Conservation (phyloP, 176 grass and related monocot genomes). For the Puccinellia tenuiflora region DNA sequence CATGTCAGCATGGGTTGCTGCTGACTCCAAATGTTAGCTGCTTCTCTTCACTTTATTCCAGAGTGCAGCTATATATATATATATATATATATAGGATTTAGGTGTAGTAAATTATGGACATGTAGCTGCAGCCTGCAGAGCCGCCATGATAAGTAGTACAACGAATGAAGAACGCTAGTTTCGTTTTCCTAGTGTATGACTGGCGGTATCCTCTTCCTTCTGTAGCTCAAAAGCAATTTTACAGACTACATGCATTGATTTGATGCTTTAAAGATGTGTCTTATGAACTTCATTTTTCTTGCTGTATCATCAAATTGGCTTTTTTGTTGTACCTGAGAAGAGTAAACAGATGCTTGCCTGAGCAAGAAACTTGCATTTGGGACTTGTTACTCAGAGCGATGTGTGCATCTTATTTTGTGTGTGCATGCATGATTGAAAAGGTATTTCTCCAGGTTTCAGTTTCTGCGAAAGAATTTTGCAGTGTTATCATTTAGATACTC, state of each 20-base stretch:
- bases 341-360: too few relatives aligned
- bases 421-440: not conserved
- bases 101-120: too few relatives aligned
- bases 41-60: not conserved
- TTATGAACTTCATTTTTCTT: not conserved
- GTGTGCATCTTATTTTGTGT: not conserved
- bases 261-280: not conserved
- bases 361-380: not conserved
- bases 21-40: not conserved
- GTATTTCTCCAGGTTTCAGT: too few relatives aligned
- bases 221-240: not conserved
- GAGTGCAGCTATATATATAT: not conserved
- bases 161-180: too few relatives aligned
- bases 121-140: too few relatives aligned
- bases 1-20: conserved; percentile 37
- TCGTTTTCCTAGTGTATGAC: too few relatives aligned
- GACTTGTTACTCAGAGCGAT: not conserved
- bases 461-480: too few relatives aligned
- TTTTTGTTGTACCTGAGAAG: not conserved
- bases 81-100: not conserved
- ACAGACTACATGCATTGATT: not conserved
- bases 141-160: too few relatives aligned
- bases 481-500: too few relatives aligned
- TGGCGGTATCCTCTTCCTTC: not conserved
- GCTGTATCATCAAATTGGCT: not conserved